Conservation (phyloP, 768 basidiomycete genomes). For the Serpula lacrymans region DNA sequence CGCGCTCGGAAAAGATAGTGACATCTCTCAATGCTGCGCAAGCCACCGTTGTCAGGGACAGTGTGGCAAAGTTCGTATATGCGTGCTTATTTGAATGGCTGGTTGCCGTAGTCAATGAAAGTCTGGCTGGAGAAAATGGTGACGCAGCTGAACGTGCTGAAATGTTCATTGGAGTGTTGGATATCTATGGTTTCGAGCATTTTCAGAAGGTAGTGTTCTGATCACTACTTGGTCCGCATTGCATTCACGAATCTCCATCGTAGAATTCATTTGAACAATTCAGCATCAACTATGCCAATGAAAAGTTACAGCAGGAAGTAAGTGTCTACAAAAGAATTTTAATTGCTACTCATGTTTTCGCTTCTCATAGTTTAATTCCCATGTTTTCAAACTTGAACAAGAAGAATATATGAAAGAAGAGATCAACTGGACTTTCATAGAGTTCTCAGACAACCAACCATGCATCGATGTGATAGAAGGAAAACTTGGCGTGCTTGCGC, state of each 20-base stretch:
- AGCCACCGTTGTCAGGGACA: conserved; percentile 92
- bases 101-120: conserved; percentile 95
- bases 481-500: conserved; percentile 88
- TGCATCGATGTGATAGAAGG: conserved; percentile 99
- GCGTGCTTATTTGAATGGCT: conserved; percentile 99
- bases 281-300: conserved; percentile 99
- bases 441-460: conserved; percentile 98
- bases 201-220: conserved; percentile 77
- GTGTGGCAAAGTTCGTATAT: conserved; percentile 98
- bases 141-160: conserved; percentile 87
- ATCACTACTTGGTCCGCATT: neutral
- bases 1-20: conserved; percentile 93
- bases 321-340: conserved; percentile 10
- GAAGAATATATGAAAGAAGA: conserved; percentile 98
- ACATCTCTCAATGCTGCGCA: conserved; percentile 82
- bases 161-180: conserved; percentile 98
- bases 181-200: conserved; percentile 97
- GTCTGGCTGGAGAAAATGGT: conserved; percentile 91
- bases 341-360: conserved; percentile 11
- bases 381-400: conserved; percentile 98
- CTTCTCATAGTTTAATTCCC: conserved; percentile 83
- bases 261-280: conserved; percentile 96
- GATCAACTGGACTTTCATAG: conserved; percentile 99
- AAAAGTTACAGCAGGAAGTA: conserved; percentile 96
- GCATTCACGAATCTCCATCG: conserved; percentile 3